Base-by-base conservation (phyloP, 2,329 filamentous ascomycete species). In the Trichoderma aggressivum region DNA sequence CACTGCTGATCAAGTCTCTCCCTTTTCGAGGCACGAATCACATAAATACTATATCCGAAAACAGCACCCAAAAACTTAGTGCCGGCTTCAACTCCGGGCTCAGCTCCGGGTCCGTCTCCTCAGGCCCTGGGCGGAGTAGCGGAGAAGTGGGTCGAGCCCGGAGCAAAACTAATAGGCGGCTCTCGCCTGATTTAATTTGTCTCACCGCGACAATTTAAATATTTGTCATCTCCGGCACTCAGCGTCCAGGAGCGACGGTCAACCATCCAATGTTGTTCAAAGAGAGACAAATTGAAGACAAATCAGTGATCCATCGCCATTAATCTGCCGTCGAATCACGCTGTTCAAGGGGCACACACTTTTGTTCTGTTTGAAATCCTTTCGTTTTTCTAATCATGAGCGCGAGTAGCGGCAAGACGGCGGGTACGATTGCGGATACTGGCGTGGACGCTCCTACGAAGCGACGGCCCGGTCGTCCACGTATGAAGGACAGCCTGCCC, bases 391-490 rank as follows among this genome's bases (percentile, higher is more conserved):
- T 28, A 30, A 39, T 28, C 32, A 60, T 50, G 65, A 26, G 30
- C 36, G 53, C 18, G 28, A 26, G 30, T 36, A 61, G 18, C 53
- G 26, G 36, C 24, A 58, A 16, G 26, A 7, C n/a, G 43, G 30
- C 50, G 26, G 36, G 14, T 30, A 14, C 36, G 18, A n/a, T 11
- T 30, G 21, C 60, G n/a, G 32, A 39, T 39, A 16, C 36, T 18
- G 8, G 24, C 18, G 26, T 16, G 5, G 36, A 59, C 2, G 55
- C 34, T 34, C 16, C 56, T 50, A 43, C 34, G 39, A 60, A 66
- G 47, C 60, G 70, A 28, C 39, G 70, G 18, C 70, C 70, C 43
- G 70, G 70, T 14, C 70, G 70, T 32, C 70, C 70, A 18, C 70
- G 70, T 14, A 66, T 71, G 55, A 68, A 71, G 16, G 70, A 71